Evolutionary conservation across 768 basidiomycete species (phyloP).

Genomic region (Lactarius pseudohatsudake): DNA sequence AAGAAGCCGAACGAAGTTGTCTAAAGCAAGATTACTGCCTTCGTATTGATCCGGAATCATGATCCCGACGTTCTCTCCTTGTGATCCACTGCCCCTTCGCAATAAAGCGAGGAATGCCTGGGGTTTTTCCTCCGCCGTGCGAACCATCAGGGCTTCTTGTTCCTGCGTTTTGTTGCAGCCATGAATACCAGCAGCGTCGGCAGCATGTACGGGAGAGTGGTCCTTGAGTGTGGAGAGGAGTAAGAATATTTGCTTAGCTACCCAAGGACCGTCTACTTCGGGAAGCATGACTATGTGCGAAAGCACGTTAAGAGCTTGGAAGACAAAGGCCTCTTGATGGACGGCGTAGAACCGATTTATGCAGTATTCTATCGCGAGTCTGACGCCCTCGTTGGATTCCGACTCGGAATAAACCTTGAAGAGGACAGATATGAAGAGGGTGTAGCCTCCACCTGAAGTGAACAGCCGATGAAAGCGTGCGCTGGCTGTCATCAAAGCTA

Average conservation of each 20-base stretch:
- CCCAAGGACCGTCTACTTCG: conserved; percentile 48
- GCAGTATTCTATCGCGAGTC: conserved; percentile 68
- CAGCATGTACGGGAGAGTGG: conserved; percentile 40
- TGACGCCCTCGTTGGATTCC: conserved; percentile 55
- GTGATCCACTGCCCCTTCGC: conserved; percentile 39
- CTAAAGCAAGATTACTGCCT: conserved; percentile 53
- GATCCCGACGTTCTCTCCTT: conserved; percentile 30
- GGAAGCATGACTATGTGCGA: conserved; percentile 54
- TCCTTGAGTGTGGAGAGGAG: conserved; percentile 59
- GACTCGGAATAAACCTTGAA: conserved; percentile 69
- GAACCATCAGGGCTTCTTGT: conserved; percentile 65
- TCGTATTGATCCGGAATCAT: conserved; percentile 62
- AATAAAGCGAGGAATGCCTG: conserved; percentile 64
- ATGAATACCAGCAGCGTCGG: conserved; percentile 68
- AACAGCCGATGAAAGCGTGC: conserved; percentile 78
- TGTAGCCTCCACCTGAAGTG: conserved; percentile 67
- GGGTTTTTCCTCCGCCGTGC: conserved; percentile 70
- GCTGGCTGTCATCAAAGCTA: conserved; percentile 72
- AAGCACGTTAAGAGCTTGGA: conserved; percentile 66
- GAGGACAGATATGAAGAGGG: conserved; percentile 71
- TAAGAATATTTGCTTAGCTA: conserved; percentile 55
- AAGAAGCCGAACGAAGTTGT: conserved; percentile 68
- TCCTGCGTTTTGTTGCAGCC: conserved; percentile 63
- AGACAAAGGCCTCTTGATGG: conserved; percentile 71
- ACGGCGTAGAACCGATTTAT: conserved; percentile 70